A percentile compares a stretch with the other conserved stretches of the same genome.
Conservation (phyloP, 768 basidiomycete genomes). For the Lentinula raphanica region DNA sequence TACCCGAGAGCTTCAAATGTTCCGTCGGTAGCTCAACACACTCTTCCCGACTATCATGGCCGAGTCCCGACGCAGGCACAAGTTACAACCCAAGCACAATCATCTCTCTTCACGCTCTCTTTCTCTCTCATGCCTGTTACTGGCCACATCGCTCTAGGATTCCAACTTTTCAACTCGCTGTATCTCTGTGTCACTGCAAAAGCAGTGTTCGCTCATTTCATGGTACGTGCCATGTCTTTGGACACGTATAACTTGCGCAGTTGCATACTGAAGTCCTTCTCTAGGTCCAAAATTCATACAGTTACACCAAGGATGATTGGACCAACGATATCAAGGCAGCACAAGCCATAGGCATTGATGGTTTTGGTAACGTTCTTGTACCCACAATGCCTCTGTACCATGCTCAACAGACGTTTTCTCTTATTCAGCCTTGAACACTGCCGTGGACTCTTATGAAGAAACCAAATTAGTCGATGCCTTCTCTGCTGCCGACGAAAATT, state of each 20-base stretch:
- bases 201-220: slow-evolving; percentile 2
- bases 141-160: neutral
- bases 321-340: slow-evolving; percentile 20
- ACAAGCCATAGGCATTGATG: slow-evolving; percentile 19
- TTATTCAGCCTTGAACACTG: slow-evolving; percentile 21
- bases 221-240: neutral
- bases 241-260: too few relatives aligned
- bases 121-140: neutral
- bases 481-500: slow-evolving; percentile 22
- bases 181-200: neutral
- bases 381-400: neutral
- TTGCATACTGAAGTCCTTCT: neutral
- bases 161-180: neutral
- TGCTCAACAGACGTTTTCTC: too few relatives aligned
- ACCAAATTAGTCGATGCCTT: slow-evolving; percentile 27
- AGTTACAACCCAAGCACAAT: neutral
- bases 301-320: slow-evolving; percentile 15
- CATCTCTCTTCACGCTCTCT: neutral
- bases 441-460: slow-evolving; percentile 20
- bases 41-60: neutral
- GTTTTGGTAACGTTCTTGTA: slow-evolving; percentile 15
- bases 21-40: neutral
- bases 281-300: slow-evolving; percentile 19
- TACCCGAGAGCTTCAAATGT: too few relatives aligned
- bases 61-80: too few relatives aligned